Base-by-base conservation (phyloP, 768 basidiomycete species). In the Termitomyces sp. region DNA sequence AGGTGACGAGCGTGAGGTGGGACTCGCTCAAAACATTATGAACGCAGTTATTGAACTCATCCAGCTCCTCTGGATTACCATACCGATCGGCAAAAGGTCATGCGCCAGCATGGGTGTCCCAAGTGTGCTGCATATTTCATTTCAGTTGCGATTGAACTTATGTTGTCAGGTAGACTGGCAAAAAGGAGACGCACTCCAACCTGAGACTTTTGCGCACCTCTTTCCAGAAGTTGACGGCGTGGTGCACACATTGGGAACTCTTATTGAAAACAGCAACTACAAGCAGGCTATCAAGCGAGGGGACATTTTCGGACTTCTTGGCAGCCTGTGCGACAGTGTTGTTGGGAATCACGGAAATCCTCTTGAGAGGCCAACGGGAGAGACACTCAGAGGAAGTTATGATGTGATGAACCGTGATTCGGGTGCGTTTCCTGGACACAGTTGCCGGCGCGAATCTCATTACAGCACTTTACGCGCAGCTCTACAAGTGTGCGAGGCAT, bases 231-330 rank as follows among this genome's bases (percentile, higher is more conserved):
- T 81, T 27, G 82, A 82, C 24, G 93, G 89, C 1, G 88, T 98
- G 31, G 93, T 99, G 39, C 95, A 98, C 70, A 96, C 97, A 1
- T 79, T 98, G 20, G 97, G 97, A 47, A 92, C 88, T 11, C 83
- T 99, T 51, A 76, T 98, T 34, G 93, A 95, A 68, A 85, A 87
- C 65, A 77, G 79, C 20, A 76, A 73, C 46, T 99, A 99, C 78
- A 99, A 99, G 72, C 70, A 76, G 39, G 82, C 86, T 39, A 64
- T 98, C 46, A 77, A 78, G 60, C 76, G 78, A 54, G 85, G 86
- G 13, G 76, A 89, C 67, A 49, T 88, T 27, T 64, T 79, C 16
- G 79, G 77, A 12, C 72, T 89, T 37, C 56, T 81, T 57, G 72
- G 78, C 56, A 80, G 78, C 55, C 66, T 89, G 34, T 66, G 65